Base-by-base conservation (phyloP, 768 basidiomycete genomes). In the Lactarius quietus region DNA sequence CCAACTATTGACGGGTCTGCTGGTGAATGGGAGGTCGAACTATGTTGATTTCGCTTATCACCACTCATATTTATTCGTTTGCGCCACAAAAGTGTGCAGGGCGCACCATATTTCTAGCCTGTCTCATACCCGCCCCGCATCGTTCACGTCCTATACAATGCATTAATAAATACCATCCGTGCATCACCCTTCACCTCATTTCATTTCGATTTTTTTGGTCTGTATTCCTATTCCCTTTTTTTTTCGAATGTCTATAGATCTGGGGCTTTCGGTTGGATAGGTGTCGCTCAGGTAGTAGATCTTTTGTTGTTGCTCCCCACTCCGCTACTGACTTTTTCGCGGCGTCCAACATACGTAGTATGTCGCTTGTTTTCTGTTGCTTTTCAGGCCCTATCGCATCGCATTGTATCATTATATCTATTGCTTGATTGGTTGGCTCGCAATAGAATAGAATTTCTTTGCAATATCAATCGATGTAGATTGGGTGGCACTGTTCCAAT, bases 1-100 rank as follows among this genome's bases (percentile, higher is more conserved):
- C 87, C 88, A 1, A 79, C 79, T 26, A 76, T 81, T 35, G 86
- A 86, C 54, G 82, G 82, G 67, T 86, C 87, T 73, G 86, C 86
- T 55, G 88, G 88, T 66, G 88, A 89, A 77, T 90, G 89, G 88
- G 88, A 91, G 74, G 87, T 91, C 54, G 84, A 88, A 73, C 78
- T 89, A 59, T 88, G 86, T 74, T 89, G 70, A 73, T 45, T 38
- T 23, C 15, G 51, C 41, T 38, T 29, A 60, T 48, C 41, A 63
- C 65, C 54, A 64, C 63, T 65, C 58, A 59, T 56, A n/a, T 55
- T 28, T 59, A 65, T 66, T 54, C 53, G 57, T 67, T 67, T 28
- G 43, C 58, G 31, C 58, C 20, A 41, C 43, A 60, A 60, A 62
- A 58, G 65, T 41, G 65, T 65, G 59, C 59, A 41, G 52, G 41